A percentile compares a stretch with the other conserved stretches of the same genome.
These are phyloP conservation scores for Daldinia concentrica DNA, from an alignment of 495 filamentous ascomycete species.

Conservation along the genomic window DNA sequence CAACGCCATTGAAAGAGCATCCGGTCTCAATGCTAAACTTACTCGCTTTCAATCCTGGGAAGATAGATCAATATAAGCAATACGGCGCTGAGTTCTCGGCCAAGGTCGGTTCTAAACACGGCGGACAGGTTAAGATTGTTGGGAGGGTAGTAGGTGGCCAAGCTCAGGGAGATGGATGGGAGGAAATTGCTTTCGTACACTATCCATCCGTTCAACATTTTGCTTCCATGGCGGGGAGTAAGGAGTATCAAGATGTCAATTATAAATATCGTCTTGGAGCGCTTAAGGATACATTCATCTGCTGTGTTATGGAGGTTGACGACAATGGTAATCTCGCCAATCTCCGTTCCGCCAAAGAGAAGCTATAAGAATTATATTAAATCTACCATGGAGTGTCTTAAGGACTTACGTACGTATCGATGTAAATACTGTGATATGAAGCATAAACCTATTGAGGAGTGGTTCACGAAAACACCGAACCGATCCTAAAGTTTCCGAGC, in stretches of 20 bases:
- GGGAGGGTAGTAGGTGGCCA: slow-evolving; percentile 58
- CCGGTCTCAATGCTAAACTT: slow-evolving; percentile 75
- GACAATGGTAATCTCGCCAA: slow-evolving; percentile 34
- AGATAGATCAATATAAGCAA: slow-evolving; percentile 63
- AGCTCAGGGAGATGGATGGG: slow-evolving; percentile 47
- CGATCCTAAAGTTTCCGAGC: not conserved
- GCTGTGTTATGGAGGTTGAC: slow-evolving; percentile 66
- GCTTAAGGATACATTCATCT: slow-evolving; percentile 70
- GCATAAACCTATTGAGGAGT: not conserved
- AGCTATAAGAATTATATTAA: slow-evolving; percentile 17
- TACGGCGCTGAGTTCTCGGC: slow-evolving; percentile 68
- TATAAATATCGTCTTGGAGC: slow-evolving; percentile 62
- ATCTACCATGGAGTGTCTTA: not conserved
- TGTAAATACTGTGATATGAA: not conserved
- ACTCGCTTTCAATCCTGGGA: slow-evolving; percentile 65
- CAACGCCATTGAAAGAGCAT: slow-evolving; percentile 43
- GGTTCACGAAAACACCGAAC: no score
- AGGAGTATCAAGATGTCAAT: slow-evolving; percentile 73
- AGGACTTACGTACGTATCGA: not conserved
- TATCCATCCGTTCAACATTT: slow-evolving; percentile 72
- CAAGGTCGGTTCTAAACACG: slow-evolving; percentile 60
- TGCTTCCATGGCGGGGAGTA: slow-evolving; percentile 68
- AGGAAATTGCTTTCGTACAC: slow-evolving; percentile 69
- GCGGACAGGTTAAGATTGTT: slow-evolving; percentile 70
- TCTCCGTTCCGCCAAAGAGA: slow-evolving; percentile 7